Conservation (phyloP, 1,284 basidiomycete species). For the Wallemia ichthyophaga region DNA sequence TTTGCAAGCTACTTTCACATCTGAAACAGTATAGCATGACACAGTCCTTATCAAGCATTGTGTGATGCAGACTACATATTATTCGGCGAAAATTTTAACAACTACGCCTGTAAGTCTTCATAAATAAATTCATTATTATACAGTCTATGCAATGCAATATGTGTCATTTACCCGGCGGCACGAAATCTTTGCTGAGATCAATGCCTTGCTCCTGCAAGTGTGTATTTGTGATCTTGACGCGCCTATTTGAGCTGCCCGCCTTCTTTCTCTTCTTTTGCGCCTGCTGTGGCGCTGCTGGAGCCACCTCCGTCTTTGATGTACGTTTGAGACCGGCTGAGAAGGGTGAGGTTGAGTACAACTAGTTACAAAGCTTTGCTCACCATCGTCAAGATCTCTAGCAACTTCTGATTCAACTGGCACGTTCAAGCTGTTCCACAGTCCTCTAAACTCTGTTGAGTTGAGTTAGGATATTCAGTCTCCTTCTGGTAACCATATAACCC, state of each 20-base stretch:
- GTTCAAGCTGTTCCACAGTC: slow-evolving; percentile 53
- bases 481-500: slow-evolving; percentile 11
- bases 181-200: slow-evolving; percentile 35
- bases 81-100: too few species aligned
- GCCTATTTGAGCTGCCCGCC: slow-evolving; percentile 36
- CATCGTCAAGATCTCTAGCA: slow-evolving; percentile 36
- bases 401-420: slow-evolving; percentile 60
- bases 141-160: background rate
- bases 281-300: slow-evolving; percentile 19
- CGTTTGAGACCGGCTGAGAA: slow-evolving; percentile 33
- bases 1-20: too few species aligned
- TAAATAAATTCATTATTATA: background rate
- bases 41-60: too few species aligned
- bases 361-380: slow-evolving; percentile 16
- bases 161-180: background rate
- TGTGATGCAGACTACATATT: too few species aligned
- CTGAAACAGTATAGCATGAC: too few species aligned
- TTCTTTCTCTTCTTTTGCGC: slow-evolving; percentile 56
- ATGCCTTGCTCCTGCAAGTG: slow-evolving; percentile 40
- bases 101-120: too few species aligned
- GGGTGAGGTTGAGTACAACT: slow-evolving; percentile 2
- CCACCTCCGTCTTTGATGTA: slow-evolving; percentile 28
- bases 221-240: slow-evolving; percentile 53
- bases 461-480: background rate
- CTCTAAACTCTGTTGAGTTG: slow-evolving; percentile 40